Evolutionary conservation across 225 moss, liverwort and hornwort species (phyloP), one percentile per base, ranked within the genome.

Genomic region (Marchantia paleacea): DNA sequence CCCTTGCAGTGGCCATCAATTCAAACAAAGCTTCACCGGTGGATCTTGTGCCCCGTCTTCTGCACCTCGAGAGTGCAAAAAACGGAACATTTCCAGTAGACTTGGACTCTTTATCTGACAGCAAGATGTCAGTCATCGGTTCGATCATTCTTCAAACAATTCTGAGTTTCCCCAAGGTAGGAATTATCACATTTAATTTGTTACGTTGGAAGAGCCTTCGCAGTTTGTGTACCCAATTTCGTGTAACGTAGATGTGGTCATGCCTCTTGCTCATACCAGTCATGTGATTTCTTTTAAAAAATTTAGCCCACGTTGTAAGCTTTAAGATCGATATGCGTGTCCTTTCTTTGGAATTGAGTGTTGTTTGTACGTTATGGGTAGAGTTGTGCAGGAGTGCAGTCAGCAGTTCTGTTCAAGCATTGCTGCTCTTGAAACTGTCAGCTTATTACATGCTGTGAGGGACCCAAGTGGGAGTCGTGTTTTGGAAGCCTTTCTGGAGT

Each of bases 331-430:
- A 12, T 12, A 57, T 57, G 57, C 1, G 57, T 55, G 55, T 18
- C 8, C 11, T 0, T 47, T 80, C 13, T 12, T 49, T 63, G 61
- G 15, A 15, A 86, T 76, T 71, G 70, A 81, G 64, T 65, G 78
- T 65, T 49, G 69, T 75, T 39, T 84, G 55, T 83, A 52, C 52
- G 55, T 75, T 60, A 72, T 81, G 78, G 81, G 30, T 82, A 81
- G 69, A 81, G 48, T 71, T 60, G 55, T 85, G 82, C 87, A 99
- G 94, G 99, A 99, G 79, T 94, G 93, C 82, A 91, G 92, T 83
- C 99, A 99, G 88, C 99, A 94, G 75, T 95, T 92, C 53, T 95
- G 91, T 90, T 85, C 95, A 69, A 95, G 99, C 81, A 92, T 99
- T 89, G 93, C 94, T 75, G 90, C 95, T 30, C 87, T 94, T 88